Evolutionary conservation across 768 basidiomycete species (phyloP), one percentile per base, ranked within the genome.

Genomic region (Agaricus sinodeliciosus): DNA sequence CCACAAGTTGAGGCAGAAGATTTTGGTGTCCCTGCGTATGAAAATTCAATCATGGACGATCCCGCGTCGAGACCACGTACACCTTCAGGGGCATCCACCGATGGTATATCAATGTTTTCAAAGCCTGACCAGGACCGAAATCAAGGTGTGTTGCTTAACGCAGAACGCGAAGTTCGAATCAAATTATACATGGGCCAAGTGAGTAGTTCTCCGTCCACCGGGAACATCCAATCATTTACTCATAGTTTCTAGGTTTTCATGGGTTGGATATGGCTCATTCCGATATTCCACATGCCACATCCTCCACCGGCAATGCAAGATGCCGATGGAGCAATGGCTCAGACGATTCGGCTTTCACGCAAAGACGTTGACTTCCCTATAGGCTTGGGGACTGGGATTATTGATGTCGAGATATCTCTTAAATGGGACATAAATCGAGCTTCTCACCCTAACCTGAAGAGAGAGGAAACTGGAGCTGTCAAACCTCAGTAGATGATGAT

Each of bases 261-360:
- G 65, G 84, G 87, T 28, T 94, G 91, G 91, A 63, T 84, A 46
- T 93, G 91, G 91, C 76, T 93, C 62, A 80, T 94, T 55, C 91
- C 91, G 0, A 74, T 82, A 0, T 93, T 93, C 69, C 88, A 93
- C 62, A 79, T 91, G 72, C 71, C 79, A 1, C 74, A 79, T 41
- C 72, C 77, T 35, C 70, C 73, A 3, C 62, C 31, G 4, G 12
- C 68, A 2, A 39, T 60, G 11, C 13, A 16, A 18, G 36, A 31
- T 11, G 40, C 13, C 7, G 56, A 62, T n/a, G 48, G 63, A 39
- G 19, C 57, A 48, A 18, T 49, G 54, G 41, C 46, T 49, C 54
- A 65, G 13, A 73, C 69, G 18, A 52, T 86, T 22, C 57, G 65
- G 9, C 65, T 91, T 28, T 72, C 74, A 16, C 71, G 75, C 27